Evolutionary conservation across 148 eudicot species (phyloP).

Genomic region (Vaccinium macrocarpon): DNA sequence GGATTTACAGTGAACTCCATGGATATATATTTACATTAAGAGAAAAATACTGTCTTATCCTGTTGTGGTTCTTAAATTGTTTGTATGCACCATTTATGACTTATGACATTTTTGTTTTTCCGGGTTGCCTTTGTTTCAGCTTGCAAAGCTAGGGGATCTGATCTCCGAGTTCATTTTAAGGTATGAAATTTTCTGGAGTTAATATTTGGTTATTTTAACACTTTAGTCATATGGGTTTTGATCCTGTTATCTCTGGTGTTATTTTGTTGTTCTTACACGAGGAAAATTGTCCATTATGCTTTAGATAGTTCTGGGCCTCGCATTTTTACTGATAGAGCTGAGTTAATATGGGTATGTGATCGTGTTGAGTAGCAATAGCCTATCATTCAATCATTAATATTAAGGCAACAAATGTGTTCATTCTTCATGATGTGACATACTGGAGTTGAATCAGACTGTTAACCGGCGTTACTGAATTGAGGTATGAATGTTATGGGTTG

Average conservation of each 20-base stretch:
- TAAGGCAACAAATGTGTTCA: background rate
- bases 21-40: background rate
- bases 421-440: background rate
- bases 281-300: background rate
- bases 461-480: background rate
- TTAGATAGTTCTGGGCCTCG: background rate
- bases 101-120: background rate
- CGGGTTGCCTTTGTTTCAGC: constrained; percentile 25
- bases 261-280: background rate
- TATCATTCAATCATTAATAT: background rate
- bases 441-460: background rate
- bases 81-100: background rate
- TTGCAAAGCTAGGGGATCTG: constrained; percentile 60
- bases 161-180: constrained; percentile 60
- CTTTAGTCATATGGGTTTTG: background rate
- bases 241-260: background rate
- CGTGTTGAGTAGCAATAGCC: background rate
- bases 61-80: background rate
- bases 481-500: background rate
- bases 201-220: background rate
- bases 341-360: background rate
- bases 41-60: background rate
- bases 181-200: constrained; percentile 12
- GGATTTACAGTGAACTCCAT: background rate
- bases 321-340: background rate